Conservation (phyloP, 2,329 filamentous ascomycete genomes). For the Epichloe festucae region DNA sequence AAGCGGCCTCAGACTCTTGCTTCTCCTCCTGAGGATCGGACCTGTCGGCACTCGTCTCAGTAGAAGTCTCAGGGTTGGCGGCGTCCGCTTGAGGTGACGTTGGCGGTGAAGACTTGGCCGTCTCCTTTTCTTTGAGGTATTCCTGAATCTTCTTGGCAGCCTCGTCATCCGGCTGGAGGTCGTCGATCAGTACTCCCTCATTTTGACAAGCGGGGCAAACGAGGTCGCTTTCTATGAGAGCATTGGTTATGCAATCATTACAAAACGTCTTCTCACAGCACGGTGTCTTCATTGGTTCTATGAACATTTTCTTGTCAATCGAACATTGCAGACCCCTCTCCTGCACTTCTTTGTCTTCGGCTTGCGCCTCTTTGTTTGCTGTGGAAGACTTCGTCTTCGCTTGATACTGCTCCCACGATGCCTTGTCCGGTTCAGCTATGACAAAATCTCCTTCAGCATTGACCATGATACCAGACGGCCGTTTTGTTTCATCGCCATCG, state of each 20-base stretch:
- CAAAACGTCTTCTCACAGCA: slow-evolving; percentile 98
- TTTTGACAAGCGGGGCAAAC: slow-evolving; percentile 84
- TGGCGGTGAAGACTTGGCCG: slow-evolving; percentile 28
- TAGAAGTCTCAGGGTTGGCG: slow-evolving; percentile 25
- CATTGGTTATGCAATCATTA: slow-evolving; percentile 98
- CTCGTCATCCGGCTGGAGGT: slow-evolving; percentile 73
- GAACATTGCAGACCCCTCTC: slow-evolving; percentile 83
- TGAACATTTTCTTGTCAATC: slow-evolving; percentile 95
- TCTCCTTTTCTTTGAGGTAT: slow-evolving; percentile 49
- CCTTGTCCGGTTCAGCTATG: slow-evolving; percentile 88
- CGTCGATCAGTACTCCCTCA: slow-evolving; percentile 85
- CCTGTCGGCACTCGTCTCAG: slow-evolving; percentile 22
- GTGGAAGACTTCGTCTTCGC: slow-evolving; percentile 83
- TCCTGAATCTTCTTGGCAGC: slow-evolving; percentile 64
- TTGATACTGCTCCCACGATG: slow-evolving; percentile 93
- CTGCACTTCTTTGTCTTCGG: slow-evolving; percentile 75
- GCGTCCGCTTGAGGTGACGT: slow-evolving; percentile 23
- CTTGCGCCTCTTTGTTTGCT: slow-evolving; percentile 62
- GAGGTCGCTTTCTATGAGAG: slow-evolving; percentile 96
- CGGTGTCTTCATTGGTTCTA: slow-evolving; percentile 97
- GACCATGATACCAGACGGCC: slow-evolving; percentile 86
- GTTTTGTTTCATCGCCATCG: slow-evolving; percentile 69
- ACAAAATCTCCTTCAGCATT: slow-evolving; percentile 97
- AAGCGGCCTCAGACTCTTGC: not conserved
- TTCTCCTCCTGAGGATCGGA: slow-evolving; percentile 23